Conservation (phyloP, 441 rosid genomes). For the Mallotus japonicus region DNA sequence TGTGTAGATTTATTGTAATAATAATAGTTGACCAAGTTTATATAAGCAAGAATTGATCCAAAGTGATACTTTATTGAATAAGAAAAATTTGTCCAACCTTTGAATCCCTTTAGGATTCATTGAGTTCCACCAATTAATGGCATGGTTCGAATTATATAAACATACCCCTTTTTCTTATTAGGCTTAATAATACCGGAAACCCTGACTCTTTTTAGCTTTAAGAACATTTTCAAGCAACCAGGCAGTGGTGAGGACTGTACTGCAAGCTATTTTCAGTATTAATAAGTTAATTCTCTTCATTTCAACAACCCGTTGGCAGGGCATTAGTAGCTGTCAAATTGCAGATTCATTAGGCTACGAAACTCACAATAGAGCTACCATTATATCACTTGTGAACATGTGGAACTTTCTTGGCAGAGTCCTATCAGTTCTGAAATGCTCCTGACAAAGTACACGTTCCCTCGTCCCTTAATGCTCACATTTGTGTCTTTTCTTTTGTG, state of each 20-base stretch:
- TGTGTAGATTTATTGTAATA: no score
- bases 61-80: no score
- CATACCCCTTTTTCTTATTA: no score
- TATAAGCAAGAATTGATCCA: no score
- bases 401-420: slow-evolving; percentile 54
- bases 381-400: slow-evolving; percentile 43
- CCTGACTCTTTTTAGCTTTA: slow-evolving; percentile 4
- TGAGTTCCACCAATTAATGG: no score
- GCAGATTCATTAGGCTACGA: slow-evolving; percentile 44
- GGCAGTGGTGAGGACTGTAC: slow-evolving; percentile 42
- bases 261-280: slow-evolving; percentile 50
- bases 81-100: no score
- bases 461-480: slow-evolving; percentile 52
- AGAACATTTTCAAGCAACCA: slow-evolving; percentile 40
- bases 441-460: slow-evolving; percentile 48
- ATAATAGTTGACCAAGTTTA: no score
- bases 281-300: slow-evolving; percentile 50
- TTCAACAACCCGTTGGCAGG: slow-evolving; percentile 46
- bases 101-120: no score
- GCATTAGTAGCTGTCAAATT: slow-evolving; percentile 47
- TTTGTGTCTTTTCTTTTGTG: slow-evolving; percentile 41
- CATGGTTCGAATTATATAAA: no score
- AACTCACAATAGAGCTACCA: slow-evolving; percentile 31
- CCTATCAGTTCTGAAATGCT: slow-evolving; percentile 38
- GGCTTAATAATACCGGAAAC: no score